These are phyloP conservation scores for Emergomyces pasteurianus DNA, from an alignment of 2,329 filamentous ascomycete species.

Conservation along the genomic window DNA sequence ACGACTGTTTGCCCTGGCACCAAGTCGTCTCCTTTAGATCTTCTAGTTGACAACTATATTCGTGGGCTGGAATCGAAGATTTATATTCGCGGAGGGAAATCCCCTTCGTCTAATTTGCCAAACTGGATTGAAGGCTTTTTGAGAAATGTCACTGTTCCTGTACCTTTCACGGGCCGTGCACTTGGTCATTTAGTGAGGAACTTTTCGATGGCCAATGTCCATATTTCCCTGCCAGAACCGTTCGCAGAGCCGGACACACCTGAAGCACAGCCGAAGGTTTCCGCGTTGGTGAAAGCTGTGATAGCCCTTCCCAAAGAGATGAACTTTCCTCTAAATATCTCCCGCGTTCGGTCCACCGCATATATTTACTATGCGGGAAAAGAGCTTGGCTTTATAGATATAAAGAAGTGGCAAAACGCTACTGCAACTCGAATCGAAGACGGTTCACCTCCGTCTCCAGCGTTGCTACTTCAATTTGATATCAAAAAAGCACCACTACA, in stretches of 20 bases:
- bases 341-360: slow-evolving; percentile 60
- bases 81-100: slow-evolving; percentile 67
- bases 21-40: slow-evolving; percentile 70
- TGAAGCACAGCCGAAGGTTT: slow-evolving; percentile 63
- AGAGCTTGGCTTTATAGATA: slow-evolving; percentile 68
- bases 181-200: slow-evolving; percentile 77
- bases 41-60: slow-evolving; percentile 69
- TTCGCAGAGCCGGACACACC: slow-evolving; percentile 64
- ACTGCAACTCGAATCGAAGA: slow-evolving; percentile 61
- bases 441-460: slow-evolving; percentile 45
- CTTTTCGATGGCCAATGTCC: slow-evolving; percentile 73
- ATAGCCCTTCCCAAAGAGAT: slow-evolving; percentile 73
- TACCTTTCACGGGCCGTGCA: slow-evolving; percentile 70
- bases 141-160: slow-evolving; percentile 66
- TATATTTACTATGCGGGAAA: slow-evolving; percentile 67
- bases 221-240: slow-evolving; percentile 74
- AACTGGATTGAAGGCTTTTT: slow-evolving; percentile 73
- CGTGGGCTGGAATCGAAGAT: slow-evolving; percentile 66
- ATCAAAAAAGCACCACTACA: slow-evolving; percentile 70
- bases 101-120: slow-evolving; percentile 56
- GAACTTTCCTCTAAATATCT: slow-evolving; percentile 72
- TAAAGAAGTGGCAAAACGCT: slow-evolving; percentile 72
- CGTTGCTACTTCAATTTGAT: slow-evolving; percentile 61
- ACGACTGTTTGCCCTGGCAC: slow-evolving; percentile 63
- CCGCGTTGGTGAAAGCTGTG: slow-evolving; percentile 68